A percentile compares a stretch with the other conserved stretches of the same genome.
These are phyloP conservation scores for Viola odorata DNA, from an alignment of 345 rosid species.

Conservation along the genomic window DNA sequence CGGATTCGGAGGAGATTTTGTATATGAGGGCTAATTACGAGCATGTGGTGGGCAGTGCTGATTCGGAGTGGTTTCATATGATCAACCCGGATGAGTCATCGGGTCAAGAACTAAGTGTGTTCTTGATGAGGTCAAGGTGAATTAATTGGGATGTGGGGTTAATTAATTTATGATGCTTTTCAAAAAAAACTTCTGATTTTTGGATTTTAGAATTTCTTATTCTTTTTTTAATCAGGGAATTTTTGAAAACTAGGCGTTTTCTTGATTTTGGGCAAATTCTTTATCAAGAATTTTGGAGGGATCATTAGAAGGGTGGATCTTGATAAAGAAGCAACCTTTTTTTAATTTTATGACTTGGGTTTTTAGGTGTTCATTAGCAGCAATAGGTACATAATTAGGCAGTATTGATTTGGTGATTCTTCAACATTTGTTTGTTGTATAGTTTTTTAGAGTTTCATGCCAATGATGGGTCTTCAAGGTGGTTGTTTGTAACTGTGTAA, in stretches of 20 bases:
- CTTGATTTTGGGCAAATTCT: constrained; percentile 12
- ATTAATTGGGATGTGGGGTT: background rate
- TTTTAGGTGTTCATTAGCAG: no score
- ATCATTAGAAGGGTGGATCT: background rate
- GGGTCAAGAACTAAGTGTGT: constrained; percentile 82
- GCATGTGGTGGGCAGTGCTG: constrained; percentile 61
- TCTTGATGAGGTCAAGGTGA: constrained; percentile 53
- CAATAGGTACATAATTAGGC: no score
- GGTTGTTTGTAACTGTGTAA: no score
- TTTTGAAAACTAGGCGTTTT: constrained; percentile 21
- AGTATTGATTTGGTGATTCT: no score
- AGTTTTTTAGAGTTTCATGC: no score
- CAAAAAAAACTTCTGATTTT: background rate
- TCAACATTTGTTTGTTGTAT: no score
- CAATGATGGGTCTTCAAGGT: no score
- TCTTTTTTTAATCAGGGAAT: background rate
- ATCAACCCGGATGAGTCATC: constrained; percentile 60
- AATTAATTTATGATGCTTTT: background rate
- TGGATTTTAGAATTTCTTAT: background rate
- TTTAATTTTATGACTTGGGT: no score
- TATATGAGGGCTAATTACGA: constrained; percentile 86
- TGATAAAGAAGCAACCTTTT: background rate
- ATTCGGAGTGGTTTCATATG: constrained; percentile 82
- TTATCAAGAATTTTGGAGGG: constrained; percentile 12
- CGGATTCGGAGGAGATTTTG: constrained; percentile 58